Base-by-base conservation (phyloP, 768 basidiomycete genomes). In the Boletus vermiculosoides region DNA sequence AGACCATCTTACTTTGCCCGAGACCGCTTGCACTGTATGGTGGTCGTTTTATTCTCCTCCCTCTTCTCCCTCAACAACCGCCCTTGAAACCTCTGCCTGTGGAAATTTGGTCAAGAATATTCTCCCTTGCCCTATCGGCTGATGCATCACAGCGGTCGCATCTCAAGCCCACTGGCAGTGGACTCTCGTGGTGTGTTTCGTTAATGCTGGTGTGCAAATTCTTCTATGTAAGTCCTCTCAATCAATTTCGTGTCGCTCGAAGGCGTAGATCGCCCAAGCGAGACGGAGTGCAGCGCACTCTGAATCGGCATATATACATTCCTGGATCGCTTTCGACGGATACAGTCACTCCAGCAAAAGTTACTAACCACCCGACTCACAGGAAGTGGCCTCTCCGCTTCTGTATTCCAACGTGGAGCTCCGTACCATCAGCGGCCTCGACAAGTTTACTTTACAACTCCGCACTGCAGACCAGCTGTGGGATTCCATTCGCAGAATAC, bases 401-500 rank as follows among this genome's bases (percentile, higher is more conserved):
- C 73, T 90, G 50, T 92, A 89, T 66, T 72, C 80, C n/a, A 73
- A 71, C 31, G 77, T 88, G 25, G 69, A 68, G 30, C 70, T 90
- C 31, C 65, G 67, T 6, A 74, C 76, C 20, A 63, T 82, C 12
- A 53, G 67, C 13, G 67, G 76, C 6, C 75, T 93, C 41, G 78
- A 81, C 54, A 78, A 76, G 57, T 87, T 94, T 62, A 75, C 80
- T n/a, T 57, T 73, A n/a, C 76, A 75, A 23, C 78, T 95, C 2
- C 74, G 78, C 56, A 63, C 67, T 31, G 85, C 87, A 8, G 93
- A 96, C 59, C 79, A 83, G 62, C 82, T 80, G 66, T 96, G 94
- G 94, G 92, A 94, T 64, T 90, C 91, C 44, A 85, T 96, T 55
- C 83, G 90, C 50, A 82, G 94, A 49, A 92, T 90, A 61, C 90